Base-by-base conservation (phyloP, 768 basidiomycete genomes). In the Pisolithus sp. region DNA sequence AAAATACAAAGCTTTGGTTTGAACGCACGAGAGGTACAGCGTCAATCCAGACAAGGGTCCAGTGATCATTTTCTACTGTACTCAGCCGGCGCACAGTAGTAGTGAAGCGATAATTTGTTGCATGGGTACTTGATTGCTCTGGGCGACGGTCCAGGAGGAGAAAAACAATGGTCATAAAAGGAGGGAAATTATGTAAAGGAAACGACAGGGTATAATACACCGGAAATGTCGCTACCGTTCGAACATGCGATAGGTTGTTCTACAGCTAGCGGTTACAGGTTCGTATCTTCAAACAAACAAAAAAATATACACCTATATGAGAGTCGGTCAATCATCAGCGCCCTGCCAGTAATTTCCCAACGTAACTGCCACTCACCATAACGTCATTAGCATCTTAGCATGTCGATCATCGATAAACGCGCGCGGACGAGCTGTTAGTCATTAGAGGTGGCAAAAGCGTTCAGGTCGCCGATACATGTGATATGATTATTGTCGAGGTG, bases 401-500 rank as follows among this genome's bases (percentile, higher is more conserved):
- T 15, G 34, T 7, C 30, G 9, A 21, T 31, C 30, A 36, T 20
- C 20, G 18, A 23, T 20, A 23, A 20, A 20, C 30, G 9, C 9
- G 31, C 2, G 44, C 15, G 26, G 4, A 13, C 21, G 26, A 17
- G 28, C 10, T 24, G 26, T 34, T 46, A 52, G 42, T 69, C 63
- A n/a, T 50, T 56, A 18, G 62, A 45, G 36, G n/a, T 60, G 17
- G 64, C 59, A 28, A 69, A 68, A 9, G 52, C 57, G 34, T 61
- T 53, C 53, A 69, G 63, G 47, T 70, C 54, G 17, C 69, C 69
- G 17, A 70, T 47, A 51, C 70, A 70, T 10, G 20, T 54, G 45
- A 70, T 69, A 17, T 67, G 68, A 7, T 67, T 60, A 45, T 70
- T 70, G 48, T 70, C 66, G 21, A 71, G 67, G 56, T 72, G 72